Evolutionary conservation across 2,329 filamentous ascomycete species (phyloP), one percentile per base, ranked within the genome.

Genomic region (Shiraia sp.): DNA sequence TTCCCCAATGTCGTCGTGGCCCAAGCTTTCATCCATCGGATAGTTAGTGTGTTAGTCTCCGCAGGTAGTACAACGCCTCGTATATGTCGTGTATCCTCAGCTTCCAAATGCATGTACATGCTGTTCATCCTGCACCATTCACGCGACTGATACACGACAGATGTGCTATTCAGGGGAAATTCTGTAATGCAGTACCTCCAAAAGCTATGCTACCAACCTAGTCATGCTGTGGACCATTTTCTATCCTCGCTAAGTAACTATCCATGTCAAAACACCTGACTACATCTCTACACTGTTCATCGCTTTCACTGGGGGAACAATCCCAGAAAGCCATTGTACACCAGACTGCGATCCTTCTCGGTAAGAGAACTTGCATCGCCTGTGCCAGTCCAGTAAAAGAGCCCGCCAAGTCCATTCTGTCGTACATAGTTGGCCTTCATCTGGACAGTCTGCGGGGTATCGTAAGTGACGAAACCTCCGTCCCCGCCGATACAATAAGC

Each of bases 361-460:
- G 55, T 79, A 32, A 65, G 56, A 10, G 59, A 63, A 28, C 70
- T 65, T 6, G 79, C 78, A 71, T 93, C 88, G 3, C 80, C 82
- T 10, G 86, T 85, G n/a, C 83, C 86, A 38, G 86, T 83, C 86
- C 86, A 91, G 68, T 91, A 93, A 66, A 90, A 92, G 7, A 93
- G 70, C 0, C 88, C 88, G 19, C 84, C 88, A 13, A 93, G 73
- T 19, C 80, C 79, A 55, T 85, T 84, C 56, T 86, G 79, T 57
- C 82, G 85, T 66, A 84, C 88, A 65, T 85, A 92, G 6, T 76
- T 73, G 2, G 86, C 88, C 71, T 93, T 93, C 66, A 83, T 79
- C 67, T 79, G 79, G 24, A 92, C 87, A 2, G 87, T 90, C 30
- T 85, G 80, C 3, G 85, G 82, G 51, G 86, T 90, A 66, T 93